Evolutionary conservation across 495 filamentous ascomycete genomes (phyloP).

Genomic region (Penicillium macrosclerotiorum): DNA sequence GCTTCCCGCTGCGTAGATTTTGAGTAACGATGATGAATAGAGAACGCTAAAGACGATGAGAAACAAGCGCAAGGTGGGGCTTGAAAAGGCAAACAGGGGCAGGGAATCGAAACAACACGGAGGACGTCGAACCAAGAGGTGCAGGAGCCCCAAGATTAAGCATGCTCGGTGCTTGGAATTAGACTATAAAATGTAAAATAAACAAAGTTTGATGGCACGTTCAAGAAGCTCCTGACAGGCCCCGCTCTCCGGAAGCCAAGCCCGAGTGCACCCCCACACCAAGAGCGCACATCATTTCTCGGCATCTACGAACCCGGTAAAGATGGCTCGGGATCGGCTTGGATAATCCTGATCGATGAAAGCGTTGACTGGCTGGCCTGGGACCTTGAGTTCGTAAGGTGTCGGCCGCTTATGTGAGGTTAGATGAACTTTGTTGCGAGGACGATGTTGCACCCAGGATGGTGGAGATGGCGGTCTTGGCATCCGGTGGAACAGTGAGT

Average conservation of each 20-base stretch:
- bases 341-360: neutral
- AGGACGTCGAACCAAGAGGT: no score
- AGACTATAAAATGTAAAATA: no score
- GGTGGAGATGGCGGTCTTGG: neutral
- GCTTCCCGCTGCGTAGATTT: no score
- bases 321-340: conserved; percentile 17
- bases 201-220: no score
- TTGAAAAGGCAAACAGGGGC: no score
- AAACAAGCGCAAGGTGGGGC: no score
- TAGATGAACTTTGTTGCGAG: conserved; percentile 18
- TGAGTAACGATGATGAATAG: no score
- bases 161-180: no score
- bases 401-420: conserved; percentile 1
- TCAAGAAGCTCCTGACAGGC: neutral
- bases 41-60: no score
- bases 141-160: no score
- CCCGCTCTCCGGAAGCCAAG: conserved; percentile 18
- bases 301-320: conserved; percentile 17
- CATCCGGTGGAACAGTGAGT: no score
- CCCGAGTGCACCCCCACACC: conserved; percentile 14
- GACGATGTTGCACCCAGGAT: neutral
- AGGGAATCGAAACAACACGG: no score
- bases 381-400: neutral
- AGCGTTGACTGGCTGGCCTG: neutral
- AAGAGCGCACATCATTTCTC: conserved; percentile 9